These are phyloP conservation scores for Tetradesmus lagerheimii DNA, from an alignment of 139 green algal genomes.

Conservation along the genomic window DNA sequence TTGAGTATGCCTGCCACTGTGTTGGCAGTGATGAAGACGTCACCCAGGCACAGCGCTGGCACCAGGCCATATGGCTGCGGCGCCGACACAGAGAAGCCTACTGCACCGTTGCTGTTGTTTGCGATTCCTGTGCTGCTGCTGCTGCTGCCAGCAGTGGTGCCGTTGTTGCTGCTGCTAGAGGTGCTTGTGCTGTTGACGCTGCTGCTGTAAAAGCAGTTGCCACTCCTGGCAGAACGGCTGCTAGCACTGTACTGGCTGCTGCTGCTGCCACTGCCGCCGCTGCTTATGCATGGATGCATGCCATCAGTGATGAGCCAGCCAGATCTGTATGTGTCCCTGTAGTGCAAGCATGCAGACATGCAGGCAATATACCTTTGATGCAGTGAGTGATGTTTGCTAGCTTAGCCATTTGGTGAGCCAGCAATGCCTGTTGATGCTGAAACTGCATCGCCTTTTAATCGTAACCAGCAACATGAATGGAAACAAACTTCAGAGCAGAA, in stretches of 20 bases:
- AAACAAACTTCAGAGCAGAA: too few relatives aligned
- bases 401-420: too few relatives aligned
- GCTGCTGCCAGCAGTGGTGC: not conserved
- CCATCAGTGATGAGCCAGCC: not conserved
- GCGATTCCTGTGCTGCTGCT: not conserved
- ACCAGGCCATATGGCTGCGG: slow-evolving; percentile 24
- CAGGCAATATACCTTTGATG: not conserved
- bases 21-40: slow-evolving; percentile 45
- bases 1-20: slow-evolving; percentile 33
- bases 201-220: not conserved
- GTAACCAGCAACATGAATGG: too few relatives aligned
- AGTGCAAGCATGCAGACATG: not conserved
- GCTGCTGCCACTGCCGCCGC: slow-evolving; percentile 8
- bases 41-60: slow-evolving; percentile 44
- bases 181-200: not conserved
- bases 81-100: not conserved
- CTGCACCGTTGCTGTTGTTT: not conserved
- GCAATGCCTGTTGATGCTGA: too few relatives aligned
- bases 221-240: not conserved
- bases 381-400: too few relatives aligned
- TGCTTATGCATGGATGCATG: not conserved
- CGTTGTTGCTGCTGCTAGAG: slow-evolving; percentile 5
- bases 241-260: not conserved
- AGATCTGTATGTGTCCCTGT: not conserved
- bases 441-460: too few relatives aligned